These are phyloP conservation scores for Colletotrichum lentis DNA, from an alignment of 2,329 filamentous ascomycete species.

Conservation along the genomic window DNA sequence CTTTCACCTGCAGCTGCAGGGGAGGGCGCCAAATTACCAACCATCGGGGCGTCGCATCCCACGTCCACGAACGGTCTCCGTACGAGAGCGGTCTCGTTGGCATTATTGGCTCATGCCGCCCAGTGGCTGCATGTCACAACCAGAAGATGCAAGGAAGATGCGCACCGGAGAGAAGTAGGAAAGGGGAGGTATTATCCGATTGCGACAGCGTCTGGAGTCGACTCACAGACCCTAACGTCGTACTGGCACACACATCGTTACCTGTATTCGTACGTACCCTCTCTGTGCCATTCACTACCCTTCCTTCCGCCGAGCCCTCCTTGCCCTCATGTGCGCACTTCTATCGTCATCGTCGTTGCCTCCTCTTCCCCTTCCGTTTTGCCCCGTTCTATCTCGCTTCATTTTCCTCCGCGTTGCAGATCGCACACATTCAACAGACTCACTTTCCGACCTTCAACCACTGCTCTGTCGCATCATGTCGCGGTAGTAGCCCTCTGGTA, in stretches of 20 bases:
- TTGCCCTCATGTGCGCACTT: constrained; percentile 30
- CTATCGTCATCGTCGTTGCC: constrained; percentile 35
- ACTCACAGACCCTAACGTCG: constrained; percentile 19
- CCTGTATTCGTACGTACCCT: no score
- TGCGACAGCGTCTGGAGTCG: constrained; percentile 13
- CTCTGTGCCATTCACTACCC: constrained; percentile 15
- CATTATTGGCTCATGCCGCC: constrained; percentile 31
- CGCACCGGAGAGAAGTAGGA: constrained; percentile 23
- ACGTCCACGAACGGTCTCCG: constrained; percentile 26
- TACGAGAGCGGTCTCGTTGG: constrained; percentile 20
- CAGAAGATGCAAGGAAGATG: constrained; percentile 31
- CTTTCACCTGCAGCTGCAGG: constrained; percentile 34
- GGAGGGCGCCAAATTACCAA: constrained; percentile 19
- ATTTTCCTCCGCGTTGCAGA: neutral
- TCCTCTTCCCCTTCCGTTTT: constrained; percentile 8
- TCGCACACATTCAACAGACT: neutral
- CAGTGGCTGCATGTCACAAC: constrained; percentile 33
- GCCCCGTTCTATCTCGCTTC: constrained; percentile 1
- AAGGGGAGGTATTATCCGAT: constrained; percentile 32
- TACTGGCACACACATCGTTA: constrained; percentile 8
- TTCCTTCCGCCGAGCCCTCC: constrained; percentile 20
- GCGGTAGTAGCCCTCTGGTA: constrained; percentile 13
- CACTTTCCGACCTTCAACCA: neutral
- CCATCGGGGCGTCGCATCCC: constrained; percentile 19
- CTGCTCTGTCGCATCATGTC: constrained; percentile 24